A percentile compares a stretch with the other conserved stretches of the same genome.
Evolutionary conservation across 441 rosid genomes (phyloP).

Genomic region (Erodium chrysanthum): DNA sequence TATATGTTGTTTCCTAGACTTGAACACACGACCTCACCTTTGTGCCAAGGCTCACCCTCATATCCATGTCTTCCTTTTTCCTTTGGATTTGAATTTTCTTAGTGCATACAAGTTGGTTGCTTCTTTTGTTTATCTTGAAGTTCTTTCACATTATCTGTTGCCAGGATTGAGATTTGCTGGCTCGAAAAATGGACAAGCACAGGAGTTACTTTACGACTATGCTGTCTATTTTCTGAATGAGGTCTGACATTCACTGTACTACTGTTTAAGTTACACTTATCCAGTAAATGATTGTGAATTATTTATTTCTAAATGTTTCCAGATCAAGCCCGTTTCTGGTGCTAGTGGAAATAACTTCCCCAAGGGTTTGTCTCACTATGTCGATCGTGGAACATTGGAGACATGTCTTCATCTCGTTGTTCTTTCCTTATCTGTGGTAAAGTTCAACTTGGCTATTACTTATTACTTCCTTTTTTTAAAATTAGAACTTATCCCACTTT

Average conservation of each 20-base stretch:
- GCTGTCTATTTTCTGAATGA: slow-evolving; percentile 81
- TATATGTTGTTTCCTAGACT: not conserved
- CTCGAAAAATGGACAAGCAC: slow-evolving; percentile 76
- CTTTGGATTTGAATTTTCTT: not conserved
- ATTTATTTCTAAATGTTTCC: slow-evolving; percentile 25
- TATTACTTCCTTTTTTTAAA: not conserved
- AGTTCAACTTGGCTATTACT: slow-evolving; percentile 18
- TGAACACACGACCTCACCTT: not conserved
- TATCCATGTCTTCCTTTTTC: not conserved
- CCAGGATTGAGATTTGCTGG: slow-evolving; percentile 95
- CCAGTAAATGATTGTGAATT: slow-evolving; percentile 17
- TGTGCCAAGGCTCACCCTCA: not conserved
- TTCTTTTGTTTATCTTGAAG: not conserved
- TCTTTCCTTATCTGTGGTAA: slow-evolving; percentile 87
- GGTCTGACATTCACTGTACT: slow-evolving; percentile 37
- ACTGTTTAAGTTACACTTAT: slow-evolving; percentile 15
- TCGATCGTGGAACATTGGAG: slow-evolving; percentile 89
- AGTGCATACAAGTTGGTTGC: not conserved
- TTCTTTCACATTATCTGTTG: slow-evolving; percentile 20
- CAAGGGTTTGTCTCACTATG: slow-evolving; percentile 66
- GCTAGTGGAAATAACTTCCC: slow-evolving; percentile 45
- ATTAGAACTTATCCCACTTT: not conserved
- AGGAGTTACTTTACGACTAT: slow-evolving; percentile 71
- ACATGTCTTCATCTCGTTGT: slow-evolving; percentile 80
- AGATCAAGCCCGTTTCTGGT: slow-evolving; percentile 79